A percentile compares a stretch with the other conserved stretches of the same genome.
These are phyloP conservation scores for Salvia sclarea DNA, from an alignment of 305 asterid species.

Conservation along the genomic window DNA sequence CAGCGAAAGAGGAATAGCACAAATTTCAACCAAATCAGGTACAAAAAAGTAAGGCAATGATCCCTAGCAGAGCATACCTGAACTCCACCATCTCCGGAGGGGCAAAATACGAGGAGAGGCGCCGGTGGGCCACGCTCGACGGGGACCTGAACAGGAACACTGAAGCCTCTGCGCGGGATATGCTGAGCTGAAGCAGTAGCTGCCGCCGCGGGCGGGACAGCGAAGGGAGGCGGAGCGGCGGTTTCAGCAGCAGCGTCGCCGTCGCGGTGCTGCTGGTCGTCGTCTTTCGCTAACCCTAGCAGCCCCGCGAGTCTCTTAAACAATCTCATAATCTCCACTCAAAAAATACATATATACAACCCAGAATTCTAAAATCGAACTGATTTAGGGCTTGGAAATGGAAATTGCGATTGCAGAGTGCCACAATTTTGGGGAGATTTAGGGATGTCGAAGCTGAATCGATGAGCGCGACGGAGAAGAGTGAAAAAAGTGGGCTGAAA, in stretches of 20 bases:
- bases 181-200: slow-evolving; percentile 47
- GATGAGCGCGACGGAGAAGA: slow-evolving; percentile 16
- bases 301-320: slow-evolving; percentile 55
- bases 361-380: background rate
- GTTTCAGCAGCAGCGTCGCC: slow-evolving; percentile 37
- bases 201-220: slow-evolving; percentile 31
- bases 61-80: slow-evolving; percentile 49
- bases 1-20: background rate
- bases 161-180: slow-evolving; percentile 64
- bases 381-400: slow-evolving; percentile 31
- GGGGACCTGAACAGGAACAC: slow-evolving; percentile 72
- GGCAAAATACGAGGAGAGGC: slow-evolving; percentile 65
- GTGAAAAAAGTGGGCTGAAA: slow-evolving; percentile 1
- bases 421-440: background rate
- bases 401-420: slow-evolving; percentile 7
- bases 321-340: slow-evolving; percentile 55
- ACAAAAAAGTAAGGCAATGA: background rate
- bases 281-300: slow-evolving; percentile 62
- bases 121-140: slow-evolving; percentile 63
- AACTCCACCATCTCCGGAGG: slow-evolving; percentile 70
- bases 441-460: slow-evolving; percentile 5
- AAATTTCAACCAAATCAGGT: slow-evolving; percentile 13
- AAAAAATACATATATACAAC: slow-evolving; percentile 37
- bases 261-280: slow-evolving; percentile 48
- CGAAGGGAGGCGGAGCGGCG: slow-evolving; percentile 38